A percentile compares a stretch with the other conserved stretches of the same genome.
Evolutionary conservation across 2,329 filamentous ascomycete genomes (phyloP).

Genomic region (Curvularia lunata): DNA sequence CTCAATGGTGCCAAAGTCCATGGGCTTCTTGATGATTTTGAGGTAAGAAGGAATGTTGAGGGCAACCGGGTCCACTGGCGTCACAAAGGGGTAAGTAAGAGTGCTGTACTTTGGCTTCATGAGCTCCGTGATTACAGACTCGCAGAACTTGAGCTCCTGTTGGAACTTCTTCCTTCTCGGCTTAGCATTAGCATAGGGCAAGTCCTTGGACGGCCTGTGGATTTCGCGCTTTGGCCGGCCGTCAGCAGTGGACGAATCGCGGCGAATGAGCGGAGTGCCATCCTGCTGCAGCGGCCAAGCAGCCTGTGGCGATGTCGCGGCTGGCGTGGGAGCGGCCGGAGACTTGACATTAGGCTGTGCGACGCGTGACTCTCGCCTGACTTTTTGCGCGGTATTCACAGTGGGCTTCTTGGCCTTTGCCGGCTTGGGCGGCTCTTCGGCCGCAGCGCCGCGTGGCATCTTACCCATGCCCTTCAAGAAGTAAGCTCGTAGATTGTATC

Average conservation of each 20-base stretch:
- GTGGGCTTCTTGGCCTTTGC: constrained; percentile 55
- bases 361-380: constrained; percentile 58
- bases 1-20: constrained; percentile 87
- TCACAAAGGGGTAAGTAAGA: constrained; percentile 76
- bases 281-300: constrained; percentile 79
- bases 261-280: constrained; percentile 80
- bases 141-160: constrained; percentile 87
- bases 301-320: constrained; percentile 52
- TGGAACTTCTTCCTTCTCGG: constrained; percentile 91
- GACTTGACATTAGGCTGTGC: constrained; percentile 54
- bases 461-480: constrained; percentile 67
- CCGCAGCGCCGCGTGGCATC: constrained; percentile 61
- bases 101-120: constrained; percentile 73
- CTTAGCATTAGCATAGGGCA: constrained; percentile 83
- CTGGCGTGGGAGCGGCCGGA: constrained; percentile 48
- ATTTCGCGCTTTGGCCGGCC: constrained; percentile 92
- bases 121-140: constrained; percentile 79
- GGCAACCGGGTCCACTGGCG: constrained; percentile 90
- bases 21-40: constrained; percentile 92
- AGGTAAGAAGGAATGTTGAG: constrained; percentile 93
- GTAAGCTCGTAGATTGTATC: constrained; percentile 65
- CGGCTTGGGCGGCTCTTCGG: constrained; percentile 64
- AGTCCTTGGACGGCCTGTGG: constrained; percentile 85
- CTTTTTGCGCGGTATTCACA: constrained; percentile 39
- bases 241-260: constrained; percentile 79